These are phyloP conservation scores for Neurospora sublineolata DNA, from an alignment of 495 filamentous ascomycete species.

Conservation along the genomic window DNA sequence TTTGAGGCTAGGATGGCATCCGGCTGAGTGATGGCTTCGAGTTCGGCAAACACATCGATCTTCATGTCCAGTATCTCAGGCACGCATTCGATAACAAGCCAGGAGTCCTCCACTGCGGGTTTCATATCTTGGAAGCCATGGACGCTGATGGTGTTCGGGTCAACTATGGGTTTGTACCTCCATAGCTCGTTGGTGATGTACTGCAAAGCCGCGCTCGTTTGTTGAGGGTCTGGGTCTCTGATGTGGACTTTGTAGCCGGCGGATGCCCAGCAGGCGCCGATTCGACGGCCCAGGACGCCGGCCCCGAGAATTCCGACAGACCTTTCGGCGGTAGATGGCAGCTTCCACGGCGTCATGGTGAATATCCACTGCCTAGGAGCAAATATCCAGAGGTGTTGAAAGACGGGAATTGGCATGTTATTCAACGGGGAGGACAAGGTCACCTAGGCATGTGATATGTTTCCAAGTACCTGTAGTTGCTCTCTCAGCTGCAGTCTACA, in stretches of 20 bases:
- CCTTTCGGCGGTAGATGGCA: slow-evolving; percentile 6
- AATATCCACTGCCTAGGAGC: background rate
- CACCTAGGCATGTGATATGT: background rate
- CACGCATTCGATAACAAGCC: slow-evolving; percentile 40
- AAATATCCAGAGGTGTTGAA: background rate
- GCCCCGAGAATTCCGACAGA: slow-evolving; percentile 13
- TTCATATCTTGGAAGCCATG: slow-evolving; percentile 20
- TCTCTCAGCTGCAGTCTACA: background rate
- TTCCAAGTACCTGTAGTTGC: background rate
- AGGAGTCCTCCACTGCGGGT: slow-evolving; percentile 26
- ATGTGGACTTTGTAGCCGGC: slow-evolving; percentile 24
- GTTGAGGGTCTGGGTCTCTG: slow-evolving; percentile 11
- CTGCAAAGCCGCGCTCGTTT: slow-evolving; percentile 11
- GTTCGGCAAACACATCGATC: slow-evolving; percentile 31
- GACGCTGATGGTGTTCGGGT: background rate
- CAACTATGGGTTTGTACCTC: background rate
- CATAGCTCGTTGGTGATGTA: background rate
- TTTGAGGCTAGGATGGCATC: slow-evolving; percentile 39
- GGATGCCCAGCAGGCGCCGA: slow-evolving; percentile 19
- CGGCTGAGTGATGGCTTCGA: slow-evolving; percentile 22
- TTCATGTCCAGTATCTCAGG: slow-evolving; percentile 38
- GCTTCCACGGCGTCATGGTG: slow-evolving; percentile 6
- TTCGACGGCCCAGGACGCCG: slow-evolving; percentile 20
- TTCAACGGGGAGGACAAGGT: background rate
- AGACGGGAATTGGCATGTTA: background rate